Conservation (phyloP, 352 stramenopile genomes). For the Phytophthora hybrid region DNA sequence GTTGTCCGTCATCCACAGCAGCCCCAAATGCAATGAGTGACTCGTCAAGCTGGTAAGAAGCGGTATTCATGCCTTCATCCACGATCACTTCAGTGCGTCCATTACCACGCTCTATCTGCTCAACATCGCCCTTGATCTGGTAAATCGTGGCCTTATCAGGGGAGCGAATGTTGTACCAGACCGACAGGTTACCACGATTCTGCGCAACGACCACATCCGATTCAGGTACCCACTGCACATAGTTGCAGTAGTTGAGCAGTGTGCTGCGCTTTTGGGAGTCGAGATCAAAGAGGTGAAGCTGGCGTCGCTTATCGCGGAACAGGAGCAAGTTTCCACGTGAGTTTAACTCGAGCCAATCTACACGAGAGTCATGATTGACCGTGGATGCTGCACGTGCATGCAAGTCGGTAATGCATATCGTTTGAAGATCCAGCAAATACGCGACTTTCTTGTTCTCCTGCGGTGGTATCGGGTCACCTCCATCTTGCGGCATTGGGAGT, state of each 20-base stretch:
- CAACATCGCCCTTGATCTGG: slow-evolving; percentile 95
- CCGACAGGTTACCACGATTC: slow-evolving; percentile 91
- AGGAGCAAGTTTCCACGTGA: slow-evolving; percentile 89
- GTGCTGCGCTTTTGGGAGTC: slow-evolving; percentile 87
- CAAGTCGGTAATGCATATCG: slow-evolving; percentile 91
- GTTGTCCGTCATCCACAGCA: slow-evolving; percentile 93
- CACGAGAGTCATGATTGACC: slow-evolving; percentile 91
- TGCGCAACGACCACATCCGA: slow-evolving; percentile 96
- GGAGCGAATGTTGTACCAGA: slow-evolving; percentile 97
- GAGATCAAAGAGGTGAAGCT: slow-evolving; percentile 94
- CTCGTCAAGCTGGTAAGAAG: slow-evolving; percentile 94
- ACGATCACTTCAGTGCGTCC: slow-evolving; percentile 95
- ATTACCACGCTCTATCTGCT: slow-evolving; percentile 94
- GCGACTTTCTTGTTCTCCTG: slow-evolving; percentile 95
- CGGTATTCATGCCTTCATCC: slow-evolving; percentile 94
- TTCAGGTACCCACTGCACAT: slow-evolving; percentile 97
- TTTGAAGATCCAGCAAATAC: slow-evolving; percentile 94
- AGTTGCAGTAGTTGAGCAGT: slow-evolving; percentile 95
- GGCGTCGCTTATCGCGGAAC: slow-evolving; percentile 93
- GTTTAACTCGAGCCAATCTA: slow-evolving; percentile 97
- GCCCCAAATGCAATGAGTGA: slow-evolving; percentile 94
- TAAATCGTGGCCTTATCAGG: slow-evolving; percentile 95
- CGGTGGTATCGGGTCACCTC: slow-evolving; percentile 36
- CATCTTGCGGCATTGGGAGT: slow-evolving; percentile 28
- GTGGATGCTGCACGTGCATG: slow-evolving; percentile 82